Conservation (phyloP, 2,329 filamentous ascomycete species). For the Fusarium penzigii region DNA sequence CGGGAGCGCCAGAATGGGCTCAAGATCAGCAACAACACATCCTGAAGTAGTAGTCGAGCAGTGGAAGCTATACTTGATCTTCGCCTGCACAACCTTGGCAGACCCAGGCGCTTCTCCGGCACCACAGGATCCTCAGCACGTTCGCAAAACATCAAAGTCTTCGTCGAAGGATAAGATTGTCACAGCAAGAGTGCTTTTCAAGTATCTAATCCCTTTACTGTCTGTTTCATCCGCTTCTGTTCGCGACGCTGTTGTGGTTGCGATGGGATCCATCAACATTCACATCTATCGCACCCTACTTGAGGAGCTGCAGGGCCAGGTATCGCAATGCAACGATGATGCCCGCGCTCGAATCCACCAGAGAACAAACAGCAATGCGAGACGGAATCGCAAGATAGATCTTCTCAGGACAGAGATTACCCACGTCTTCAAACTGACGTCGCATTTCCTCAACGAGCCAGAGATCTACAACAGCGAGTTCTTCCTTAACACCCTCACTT, state of each 20-base stretch:
- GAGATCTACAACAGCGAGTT: conserved; percentile 85
- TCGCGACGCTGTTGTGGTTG: conserved; percentile 84
- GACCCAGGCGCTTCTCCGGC: conserved; percentile 66
- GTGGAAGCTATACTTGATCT: conserved; percentile 96
- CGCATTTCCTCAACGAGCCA: conserved; percentile 78
- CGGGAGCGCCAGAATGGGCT: conserved; percentile 51
- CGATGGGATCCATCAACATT: conserved; percentile 91
- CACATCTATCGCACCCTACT: conserved; percentile 90
- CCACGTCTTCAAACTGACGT: conserved; percentile 92
- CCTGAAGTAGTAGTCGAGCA: conserved; percentile 92
- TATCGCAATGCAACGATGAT: conserved; percentile 84
- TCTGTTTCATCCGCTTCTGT: conserved; percentile 79
- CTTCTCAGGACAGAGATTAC: conserved; percentile 90
- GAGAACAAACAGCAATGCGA: conserved; percentile 78
- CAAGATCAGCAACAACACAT: conserved; percentile 66
- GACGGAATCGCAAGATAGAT: conserved; percentile 81
- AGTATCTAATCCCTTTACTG: conserved; percentile 85
- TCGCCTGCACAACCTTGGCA: conserved; percentile 92
- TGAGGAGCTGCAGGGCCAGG: conserved; percentile 85
- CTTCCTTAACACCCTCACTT: conserved; percentile 84
- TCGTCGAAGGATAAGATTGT: conserved; percentile 75
- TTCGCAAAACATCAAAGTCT: conserved; percentile 75
- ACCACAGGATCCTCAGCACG: conserved; percentile 67
- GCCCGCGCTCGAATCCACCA: conserved; percentile 85
- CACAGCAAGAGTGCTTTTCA: conserved; percentile 86